Evolutionary conservation across 1,284 basidiomycete genomes (phyloP).

Genomic region (Mycena sp.): DNA sequence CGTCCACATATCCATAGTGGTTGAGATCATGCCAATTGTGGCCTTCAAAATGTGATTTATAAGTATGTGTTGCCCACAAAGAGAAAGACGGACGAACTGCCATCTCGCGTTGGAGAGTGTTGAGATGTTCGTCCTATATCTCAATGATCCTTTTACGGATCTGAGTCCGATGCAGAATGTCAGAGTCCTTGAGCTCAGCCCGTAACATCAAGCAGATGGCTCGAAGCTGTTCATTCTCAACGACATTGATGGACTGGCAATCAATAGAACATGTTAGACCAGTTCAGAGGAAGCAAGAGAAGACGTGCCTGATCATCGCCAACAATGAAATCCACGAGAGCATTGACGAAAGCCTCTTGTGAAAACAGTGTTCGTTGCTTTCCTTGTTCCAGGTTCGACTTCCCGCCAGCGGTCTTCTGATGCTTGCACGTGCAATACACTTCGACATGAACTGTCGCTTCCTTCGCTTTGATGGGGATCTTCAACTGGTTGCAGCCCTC

Average conservation of each 20-base stretch:
- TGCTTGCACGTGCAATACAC: constrained; percentile 5
- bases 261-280: constrained; percentile 4
- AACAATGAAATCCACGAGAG: constrained; percentile 41
- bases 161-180: constrained; percentile 41
- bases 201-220: constrained; percentile 38
- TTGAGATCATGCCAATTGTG: constrained; percentile 42
- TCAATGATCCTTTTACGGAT: constrained; percentile 35
- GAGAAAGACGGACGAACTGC: constrained; percentile 9
- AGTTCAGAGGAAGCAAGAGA: constrained; percentile 9
- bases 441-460: neutral
- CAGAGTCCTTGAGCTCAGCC: constrained; percentile 37
- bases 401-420: neutral
- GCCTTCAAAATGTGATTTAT: constrained; percentile 26
- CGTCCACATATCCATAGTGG: constrained; percentile 46
- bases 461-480: constrained; percentile 12
- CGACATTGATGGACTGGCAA: constrained; percentile 43
- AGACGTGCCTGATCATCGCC: constrained; percentile 44
- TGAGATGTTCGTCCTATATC: constrained; percentile 34
- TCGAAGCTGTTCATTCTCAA: constrained; percentile 36
- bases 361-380: constrained; percentile 23
- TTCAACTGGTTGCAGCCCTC: constrained; percentile 15
- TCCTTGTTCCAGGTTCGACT: neutral
- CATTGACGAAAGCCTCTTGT: constrained; percentile 36
- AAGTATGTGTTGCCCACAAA: neutral
- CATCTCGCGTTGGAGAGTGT: constrained; percentile 30